Evolutionary conservation across 176 grass and related monocot genomes (phyloP).

Genomic region (Aegilops speltoides): DNA sequence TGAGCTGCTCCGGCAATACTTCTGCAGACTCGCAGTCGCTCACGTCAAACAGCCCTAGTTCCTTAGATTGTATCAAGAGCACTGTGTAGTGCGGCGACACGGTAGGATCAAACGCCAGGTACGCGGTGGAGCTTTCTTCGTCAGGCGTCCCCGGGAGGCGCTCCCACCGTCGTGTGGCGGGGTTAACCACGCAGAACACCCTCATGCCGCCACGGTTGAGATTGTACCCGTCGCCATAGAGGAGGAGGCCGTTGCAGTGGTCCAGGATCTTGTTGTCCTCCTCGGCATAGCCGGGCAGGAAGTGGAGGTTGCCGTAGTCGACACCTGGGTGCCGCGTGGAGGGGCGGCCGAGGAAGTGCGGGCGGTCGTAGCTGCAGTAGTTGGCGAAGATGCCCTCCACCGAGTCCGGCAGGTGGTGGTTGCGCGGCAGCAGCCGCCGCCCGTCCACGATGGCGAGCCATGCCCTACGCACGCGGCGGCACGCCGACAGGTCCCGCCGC

Average conservation of each 20-base stretch:
- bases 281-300: not conserved
- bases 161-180: not conserved
- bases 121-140: not conserved
- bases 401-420: not conserved
- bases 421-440: not conserved
- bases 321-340: not conserved
- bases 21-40: not conserved
- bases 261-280: not conserved
- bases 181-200: not conserved
- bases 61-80: not conserved
- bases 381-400: not conserved
- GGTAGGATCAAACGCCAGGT: not conserved
- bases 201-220: no score
- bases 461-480: not conserved
- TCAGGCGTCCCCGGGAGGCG: not conserved
- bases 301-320: not conserved
- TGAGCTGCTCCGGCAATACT: not conserved
- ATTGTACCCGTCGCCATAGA: not conserved
- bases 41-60: not conserved
- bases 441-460: not conserved
- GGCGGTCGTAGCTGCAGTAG: not conserved
- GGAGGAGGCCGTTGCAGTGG: not conserved
- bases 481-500: not conserved
- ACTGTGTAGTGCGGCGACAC: not conserved
- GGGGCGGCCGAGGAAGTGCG: not conserved